These are phyloP conservation scores for Claviceps sp. DNA, from an alignment of 2,329 filamentous ascomycete species.

Conservation along the genomic window DNA sequence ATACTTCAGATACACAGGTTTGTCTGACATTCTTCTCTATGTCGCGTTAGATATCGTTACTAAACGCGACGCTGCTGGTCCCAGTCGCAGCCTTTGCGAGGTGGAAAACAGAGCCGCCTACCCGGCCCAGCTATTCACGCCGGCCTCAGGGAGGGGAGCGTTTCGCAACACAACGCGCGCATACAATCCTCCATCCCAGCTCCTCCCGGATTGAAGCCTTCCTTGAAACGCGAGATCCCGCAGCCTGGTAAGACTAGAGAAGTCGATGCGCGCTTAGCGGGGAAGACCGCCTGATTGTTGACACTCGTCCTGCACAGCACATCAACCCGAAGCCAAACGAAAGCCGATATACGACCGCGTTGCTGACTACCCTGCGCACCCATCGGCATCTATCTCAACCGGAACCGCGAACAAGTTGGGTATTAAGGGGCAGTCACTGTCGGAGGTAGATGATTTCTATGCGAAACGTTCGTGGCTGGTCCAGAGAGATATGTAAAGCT, in stretches of 20 bases:
- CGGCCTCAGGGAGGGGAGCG: constrained; percentile 38
- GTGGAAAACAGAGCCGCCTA: constrained; percentile 19
- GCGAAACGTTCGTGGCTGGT: neutral
- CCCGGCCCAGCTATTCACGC: constrained; percentile 16
- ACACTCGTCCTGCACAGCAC: constrained; percentile 23
- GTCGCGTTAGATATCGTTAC: neutral
- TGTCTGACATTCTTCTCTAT: neutral
- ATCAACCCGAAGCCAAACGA: constrained; percentile 45
- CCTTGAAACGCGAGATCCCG: constrained; percentile 38
- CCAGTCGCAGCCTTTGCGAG: constrained; percentile 14
- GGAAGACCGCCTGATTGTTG: constrained; percentile 3
- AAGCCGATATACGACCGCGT: constrained; percentile 44
- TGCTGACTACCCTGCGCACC: constrained; percentile 31
- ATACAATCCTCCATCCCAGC: constrained; percentile 28
- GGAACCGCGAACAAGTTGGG: constrained; percentile 24
- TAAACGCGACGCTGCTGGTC: neutral
- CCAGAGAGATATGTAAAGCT: neutral
- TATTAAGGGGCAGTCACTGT: constrained; percentile 29
- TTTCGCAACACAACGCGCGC: constrained; percentile 48
- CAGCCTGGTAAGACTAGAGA: constrained; percentile 24
- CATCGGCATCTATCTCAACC: constrained; percentile 17
- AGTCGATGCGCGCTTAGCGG: neutral
- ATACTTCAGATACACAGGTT: constrained; percentile 19
- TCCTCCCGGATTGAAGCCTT: constrained; percentile 21
- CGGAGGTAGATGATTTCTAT: neutral